Conservation (phyloP, 306 rosid species). For the Rosa rugosa region DNA sequence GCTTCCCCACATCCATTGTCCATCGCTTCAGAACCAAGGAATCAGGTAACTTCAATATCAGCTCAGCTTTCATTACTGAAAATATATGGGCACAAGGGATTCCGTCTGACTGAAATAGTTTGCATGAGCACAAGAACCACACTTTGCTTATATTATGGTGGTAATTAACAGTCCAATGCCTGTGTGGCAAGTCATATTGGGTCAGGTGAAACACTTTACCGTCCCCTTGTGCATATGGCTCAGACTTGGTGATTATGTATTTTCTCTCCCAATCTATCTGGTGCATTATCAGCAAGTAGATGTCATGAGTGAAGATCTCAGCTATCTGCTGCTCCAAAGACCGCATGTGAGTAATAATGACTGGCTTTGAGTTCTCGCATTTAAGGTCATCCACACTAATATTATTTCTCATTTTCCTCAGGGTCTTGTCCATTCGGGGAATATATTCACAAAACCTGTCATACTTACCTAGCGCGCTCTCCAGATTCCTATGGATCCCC, state of each 20-base stretch:
- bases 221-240: not conserved
- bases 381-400: not conserved
- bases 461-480: not conserved
- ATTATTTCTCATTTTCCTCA: not conserved
- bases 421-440: not conserved
- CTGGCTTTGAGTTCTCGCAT: not conserved
- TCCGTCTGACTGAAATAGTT: constrained; percentile 1
- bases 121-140: constrained; percentile 1
- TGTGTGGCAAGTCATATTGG: not conserved
- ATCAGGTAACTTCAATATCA: not conserved
- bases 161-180: not conserved
- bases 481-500: not conserved
- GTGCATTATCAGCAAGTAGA: constrained; percentile 3
- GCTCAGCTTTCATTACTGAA: constrained; percentile 8
- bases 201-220: constrained; percentile 10
- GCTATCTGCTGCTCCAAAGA: constrained; percentile 10
- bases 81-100: constrained; percentile 6
- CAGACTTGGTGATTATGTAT: constrained; percentile 1
- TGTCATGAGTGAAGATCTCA: constrained; percentile 1
- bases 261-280: constrained; percentile 7
- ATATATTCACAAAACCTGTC: not conserved
- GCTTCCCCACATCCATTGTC: constrained; percentile 3
- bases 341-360: not conserved
- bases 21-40: constrained; percentile 5
- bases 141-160: not conserved